Percentiles rank a stretch among this genome's conserved stretches.
These are phyloP conservation scores for Zygoascus meyerae DNA, from an alignment of 1,139 yeast species.

Conservation along the genomic window DNA sequence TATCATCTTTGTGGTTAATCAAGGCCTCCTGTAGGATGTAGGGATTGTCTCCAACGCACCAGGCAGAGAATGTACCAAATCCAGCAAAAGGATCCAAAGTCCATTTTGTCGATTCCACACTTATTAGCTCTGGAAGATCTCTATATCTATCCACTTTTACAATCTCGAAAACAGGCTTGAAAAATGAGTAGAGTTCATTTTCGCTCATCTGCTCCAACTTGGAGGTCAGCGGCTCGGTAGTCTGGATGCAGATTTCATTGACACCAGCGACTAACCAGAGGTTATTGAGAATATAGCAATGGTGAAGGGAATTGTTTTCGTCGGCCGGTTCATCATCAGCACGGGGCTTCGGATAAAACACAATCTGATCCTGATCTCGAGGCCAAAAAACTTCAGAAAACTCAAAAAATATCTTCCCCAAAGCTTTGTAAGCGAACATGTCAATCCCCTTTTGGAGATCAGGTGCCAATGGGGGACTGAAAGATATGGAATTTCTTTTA, in stretches of 20 bases:
- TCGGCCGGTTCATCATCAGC: constrained; percentile 11
- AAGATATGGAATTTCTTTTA: constrained; percentile 37
- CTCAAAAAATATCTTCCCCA: constrained; percentile 72
- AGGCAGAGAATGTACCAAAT: constrained; percentile 62
- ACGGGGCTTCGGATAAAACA: constrained; percentile 20
- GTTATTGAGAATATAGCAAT: constrained; percentile 24
- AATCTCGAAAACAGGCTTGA: constrained; percentile 22
- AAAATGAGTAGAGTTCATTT: constrained; percentile 21
- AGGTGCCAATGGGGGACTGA: constrained; percentile 52
- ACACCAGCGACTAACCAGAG: constrained; percentile 23
- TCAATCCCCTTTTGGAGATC: constrained; percentile 41
- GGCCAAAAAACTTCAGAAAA: constrained; percentile 68
- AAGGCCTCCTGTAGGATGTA: constrained; percentile 51
- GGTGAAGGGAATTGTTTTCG: constrained; percentile 18
- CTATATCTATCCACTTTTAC: constrained; percentile 22
- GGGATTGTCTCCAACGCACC: constrained; percentile 64
- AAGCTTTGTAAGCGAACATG: constrained; percentile 57
- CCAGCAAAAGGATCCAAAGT: constrained; percentile 59
- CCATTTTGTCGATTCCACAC: constrained; percentile 49
- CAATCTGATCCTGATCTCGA: constrained; percentile 35
- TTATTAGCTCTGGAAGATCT: constrained; percentile 20
- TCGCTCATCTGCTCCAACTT: constrained; percentile 19
- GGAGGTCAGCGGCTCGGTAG: constrained; percentile 23
- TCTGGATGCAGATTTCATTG: constrained; percentile 24
- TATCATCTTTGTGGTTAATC: constrained; percentile 48